phyloP scores from a whole-genome alignment of 2,329 filamentous ascomycete species.

The Colletotrichum filicis region DNA sequence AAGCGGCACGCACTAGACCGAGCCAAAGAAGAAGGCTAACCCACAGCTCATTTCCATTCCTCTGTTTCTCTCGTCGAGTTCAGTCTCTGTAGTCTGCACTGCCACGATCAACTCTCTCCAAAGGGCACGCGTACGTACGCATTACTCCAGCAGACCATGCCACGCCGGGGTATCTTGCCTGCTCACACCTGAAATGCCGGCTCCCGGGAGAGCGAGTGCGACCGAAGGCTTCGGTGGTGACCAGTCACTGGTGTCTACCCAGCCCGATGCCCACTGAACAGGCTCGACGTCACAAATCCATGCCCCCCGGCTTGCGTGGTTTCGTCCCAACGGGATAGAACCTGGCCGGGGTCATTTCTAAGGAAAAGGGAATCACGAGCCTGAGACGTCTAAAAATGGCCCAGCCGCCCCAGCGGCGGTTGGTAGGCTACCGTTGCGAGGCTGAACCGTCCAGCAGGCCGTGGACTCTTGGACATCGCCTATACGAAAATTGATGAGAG shows the following conservation, averaged over 20 bases:
- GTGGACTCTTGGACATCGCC: not conserved
- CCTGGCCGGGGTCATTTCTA: conserved; percentile 3
- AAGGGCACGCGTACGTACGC: conserved; percentile 21
- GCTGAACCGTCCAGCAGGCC: not conserved
- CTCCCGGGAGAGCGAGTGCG: conserved; percentile 2
- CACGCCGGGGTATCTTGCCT: conserved; percentile 2
- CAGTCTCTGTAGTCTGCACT: conserved; percentile 28
- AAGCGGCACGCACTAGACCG: not conserved
- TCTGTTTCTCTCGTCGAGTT: conserved; percentile 7
- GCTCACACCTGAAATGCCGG: conserved; percentile 13
- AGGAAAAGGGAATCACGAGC: conserved; percentile 13
- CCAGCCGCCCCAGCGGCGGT: not conserved
- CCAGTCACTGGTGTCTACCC: not conserved
- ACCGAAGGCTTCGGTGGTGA: too few relatives aligned
- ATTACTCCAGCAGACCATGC: conserved; percentile 17
- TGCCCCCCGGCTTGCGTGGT: conserved; percentile 14
- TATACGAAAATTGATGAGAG: too few relatives aligned
- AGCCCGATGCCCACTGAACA: conserved; percentile 12
- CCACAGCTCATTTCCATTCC: conserved; percentile 13
- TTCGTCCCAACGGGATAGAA: conserved; percentile 11
- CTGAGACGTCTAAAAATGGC: conserved; percentile 34
- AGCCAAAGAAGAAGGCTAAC: not conserved
- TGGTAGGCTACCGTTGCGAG: not conserved
- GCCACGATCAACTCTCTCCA: conserved; percentile 8
- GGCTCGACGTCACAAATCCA: conserved; percentile 20